These are phyloP conservation scores for Ophiocordyceps unilateralis DNA, from an alignment of 2,329 filamentous ascomycete genomes.

Conservation along the genomic window DNA sequence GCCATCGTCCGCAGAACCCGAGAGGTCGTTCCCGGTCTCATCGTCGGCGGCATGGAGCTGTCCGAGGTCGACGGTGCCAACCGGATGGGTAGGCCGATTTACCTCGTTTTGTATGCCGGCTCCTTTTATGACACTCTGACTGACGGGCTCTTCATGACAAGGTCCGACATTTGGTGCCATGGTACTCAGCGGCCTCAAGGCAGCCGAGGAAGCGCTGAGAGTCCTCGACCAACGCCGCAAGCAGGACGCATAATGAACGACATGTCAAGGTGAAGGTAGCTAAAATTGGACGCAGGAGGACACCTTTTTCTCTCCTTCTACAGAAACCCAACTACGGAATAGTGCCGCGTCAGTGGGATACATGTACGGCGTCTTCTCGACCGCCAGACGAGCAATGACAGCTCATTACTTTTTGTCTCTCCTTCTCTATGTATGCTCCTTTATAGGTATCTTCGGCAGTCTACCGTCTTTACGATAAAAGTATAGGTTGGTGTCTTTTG, in stretches of 20 bases:
- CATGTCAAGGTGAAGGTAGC: no score
- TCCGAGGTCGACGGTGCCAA: constrained; percentile 82
- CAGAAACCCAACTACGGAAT: neutral
- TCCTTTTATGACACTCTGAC: neutral
- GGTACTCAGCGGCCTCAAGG: constrained; percentile 76
- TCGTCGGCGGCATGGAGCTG: constrained; percentile 91
- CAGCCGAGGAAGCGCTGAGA: constrained; percentile 68
- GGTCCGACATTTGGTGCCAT: constrained; percentile 75
- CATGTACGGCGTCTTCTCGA: no score
- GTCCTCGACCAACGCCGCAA: constrained; percentile 64
- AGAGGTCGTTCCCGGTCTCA: constrained; percentile 72
- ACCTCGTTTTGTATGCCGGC: neutral
- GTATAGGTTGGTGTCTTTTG: no score
- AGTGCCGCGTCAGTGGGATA: no score
- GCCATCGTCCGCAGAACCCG: constrained; percentile 85
- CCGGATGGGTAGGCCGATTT: constrained; percentile 49
- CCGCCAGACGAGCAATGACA: neutral
- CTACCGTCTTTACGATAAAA: no score
- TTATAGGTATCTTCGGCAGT: no score
- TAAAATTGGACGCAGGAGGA: neutral
- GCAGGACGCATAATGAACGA: constrained; percentile 41
- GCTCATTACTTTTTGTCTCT: neutral
- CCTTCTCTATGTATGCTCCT: no score
- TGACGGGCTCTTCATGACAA: constrained; percentile 3
- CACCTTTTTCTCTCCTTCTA: neutral